Evolutionary conservation across 176 grass and related monocot genomes (phyloP).

Genomic region (Otatea glauca): DNA sequence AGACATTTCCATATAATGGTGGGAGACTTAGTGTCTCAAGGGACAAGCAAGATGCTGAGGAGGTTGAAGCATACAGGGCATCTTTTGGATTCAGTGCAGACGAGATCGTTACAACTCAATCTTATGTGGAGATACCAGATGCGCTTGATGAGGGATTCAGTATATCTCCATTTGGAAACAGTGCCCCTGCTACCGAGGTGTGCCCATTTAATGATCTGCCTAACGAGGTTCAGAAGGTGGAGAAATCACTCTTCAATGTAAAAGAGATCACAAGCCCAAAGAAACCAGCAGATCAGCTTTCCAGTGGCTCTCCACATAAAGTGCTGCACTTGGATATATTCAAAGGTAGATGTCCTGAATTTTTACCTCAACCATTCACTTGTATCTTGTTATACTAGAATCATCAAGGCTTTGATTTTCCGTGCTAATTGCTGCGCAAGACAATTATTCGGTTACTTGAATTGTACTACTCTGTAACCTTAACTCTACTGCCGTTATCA

Average conservation of each 20-base stretch:
- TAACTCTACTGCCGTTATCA: not conserved
- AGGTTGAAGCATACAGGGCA: constrained; percentile 96
- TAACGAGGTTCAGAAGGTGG: constrained; percentile 48
- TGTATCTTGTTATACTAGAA: constrained; percentile 4
- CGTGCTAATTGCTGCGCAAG: not conserved
- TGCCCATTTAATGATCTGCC: constrained; percentile 47
- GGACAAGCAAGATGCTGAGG: constrained; percentile 94
- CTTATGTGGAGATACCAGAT: constrained; percentile 77
- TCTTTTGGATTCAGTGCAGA: constrained; percentile 99
- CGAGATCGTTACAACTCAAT: constrained; percentile 76
- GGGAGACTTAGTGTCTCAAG: constrained; percentile 86
- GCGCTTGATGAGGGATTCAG: constrained; percentile 82
- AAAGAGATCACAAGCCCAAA: constrained; percentile 49
- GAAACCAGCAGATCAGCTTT: constrained; percentile 47
- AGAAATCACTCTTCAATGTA: constrained; percentile 49
- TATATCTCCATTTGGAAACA: constrained; percentile 86
- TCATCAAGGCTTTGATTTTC: constrained; percentile 6
- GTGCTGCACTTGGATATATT: constrained; percentile 45
- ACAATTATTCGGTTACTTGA: not conserved
- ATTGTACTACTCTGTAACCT: not conserved
- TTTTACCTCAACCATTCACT: not conserved
- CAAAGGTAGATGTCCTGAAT: constrained; percentile 40
- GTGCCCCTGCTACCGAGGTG: constrained; percentile 47
- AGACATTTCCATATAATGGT: constrained; percentile 67
- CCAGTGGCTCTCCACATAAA: constrained; percentile 43